A percentile compares a stretch with the other conserved stretches of the same genome.
Conservation (phyloP, 2,329 filamentous ascomycete genomes). For the Aspergillus sp. region DNA sequence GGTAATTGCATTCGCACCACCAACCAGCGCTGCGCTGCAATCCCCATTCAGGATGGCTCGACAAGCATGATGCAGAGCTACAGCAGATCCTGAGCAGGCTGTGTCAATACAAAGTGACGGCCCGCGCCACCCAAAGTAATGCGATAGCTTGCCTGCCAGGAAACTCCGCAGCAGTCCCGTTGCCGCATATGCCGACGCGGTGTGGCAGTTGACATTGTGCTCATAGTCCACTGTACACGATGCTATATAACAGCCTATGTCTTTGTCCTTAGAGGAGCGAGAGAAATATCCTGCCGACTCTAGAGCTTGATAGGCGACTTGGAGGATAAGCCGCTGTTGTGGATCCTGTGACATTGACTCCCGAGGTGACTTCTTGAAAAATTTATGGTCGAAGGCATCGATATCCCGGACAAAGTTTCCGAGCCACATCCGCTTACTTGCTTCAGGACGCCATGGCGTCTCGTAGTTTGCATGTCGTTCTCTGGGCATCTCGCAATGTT, state of each 20-base stretch:
- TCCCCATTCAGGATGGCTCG: constrained; percentile 28
- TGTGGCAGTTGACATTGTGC: constrained; percentile 44
- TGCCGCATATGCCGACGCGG: constrained; percentile 43
- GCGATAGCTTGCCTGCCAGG: constrained; percentile 39
- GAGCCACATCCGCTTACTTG: constrained; percentile 16
- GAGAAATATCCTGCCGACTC: constrained; percentile 38
- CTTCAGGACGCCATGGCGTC: constrained; percentile 21
- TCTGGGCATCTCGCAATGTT: constrained; percentile 25
- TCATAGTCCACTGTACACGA: constrained; percentile 46
- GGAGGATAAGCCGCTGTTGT: constrained; percentile 37
- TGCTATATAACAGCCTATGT: constrained; percentile 49
- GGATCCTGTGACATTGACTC: constrained; percentile 38
- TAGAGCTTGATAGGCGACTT: constrained; percentile 39
- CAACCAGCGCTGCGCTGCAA: constrained; percentile 35
- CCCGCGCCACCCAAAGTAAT: constrained; percentile 50
- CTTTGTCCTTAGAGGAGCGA: constrained; percentile 20
- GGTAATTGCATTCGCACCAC: constrained; percentile 41
- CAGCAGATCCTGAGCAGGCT: constrained; percentile 47
- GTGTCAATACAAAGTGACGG: constrained; percentile 49
- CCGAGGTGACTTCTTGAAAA: constrained; percentile 35
- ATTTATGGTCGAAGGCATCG: constrained; percentile 38
- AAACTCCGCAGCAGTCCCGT: constrained; percentile 33
- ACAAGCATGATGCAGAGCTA: constrained; percentile 37
- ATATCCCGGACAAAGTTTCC: constrained; percentile 29
- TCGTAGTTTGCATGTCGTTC: constrained; percentile 25